These are phyloP conservation scores for Fraxinus velutina DNA, from an alignment of 305 asterid genomes.

Conservation along the genomic window DNA sequence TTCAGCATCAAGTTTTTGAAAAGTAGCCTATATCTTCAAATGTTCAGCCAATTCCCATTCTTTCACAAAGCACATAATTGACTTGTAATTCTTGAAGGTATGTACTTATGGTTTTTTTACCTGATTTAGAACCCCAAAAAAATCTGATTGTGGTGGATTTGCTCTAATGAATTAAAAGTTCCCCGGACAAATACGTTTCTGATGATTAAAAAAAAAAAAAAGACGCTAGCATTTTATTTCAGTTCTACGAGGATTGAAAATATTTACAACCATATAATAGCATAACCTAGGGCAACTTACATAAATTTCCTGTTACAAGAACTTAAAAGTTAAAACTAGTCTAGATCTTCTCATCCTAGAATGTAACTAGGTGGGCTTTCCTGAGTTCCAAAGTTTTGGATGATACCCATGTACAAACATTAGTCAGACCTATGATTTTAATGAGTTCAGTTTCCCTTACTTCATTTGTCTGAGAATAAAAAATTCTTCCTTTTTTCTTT, in stretches of 20 bases:
- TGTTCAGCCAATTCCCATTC: not conserved
- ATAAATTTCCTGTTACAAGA: not conserved
- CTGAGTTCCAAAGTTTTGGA: not conserved
- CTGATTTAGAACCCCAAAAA: not conserved
- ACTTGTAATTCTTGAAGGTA: not conserved
- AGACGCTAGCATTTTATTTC: not conserved
- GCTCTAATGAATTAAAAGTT: not conserved
- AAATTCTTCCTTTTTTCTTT: not conserved
- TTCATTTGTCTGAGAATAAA: not conserved
- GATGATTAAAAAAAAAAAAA: not conserved
- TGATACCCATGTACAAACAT: not conserved
- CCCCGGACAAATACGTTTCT: not conserved
- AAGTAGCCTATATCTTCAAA: not conserved
- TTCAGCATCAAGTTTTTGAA: not conserved
- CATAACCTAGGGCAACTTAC: not conserved
- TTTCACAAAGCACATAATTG: not conserved
- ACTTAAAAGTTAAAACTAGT: not conserved
- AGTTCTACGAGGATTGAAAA: not conserved
- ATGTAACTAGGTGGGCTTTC: not conserved
- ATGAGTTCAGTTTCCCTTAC: not conserved
- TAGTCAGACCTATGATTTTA: not conserved
- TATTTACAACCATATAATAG: not conserved
- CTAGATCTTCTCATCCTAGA: not conserved
- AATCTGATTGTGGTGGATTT: not conserved
- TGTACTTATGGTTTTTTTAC: not conserved